A percentile compares a stretch with the other conserved stretches of the same genome.
phyloP scores from a whole-genome alignment of 768 basidiomycete genomes.

The Podaxis sp. region DNA sequence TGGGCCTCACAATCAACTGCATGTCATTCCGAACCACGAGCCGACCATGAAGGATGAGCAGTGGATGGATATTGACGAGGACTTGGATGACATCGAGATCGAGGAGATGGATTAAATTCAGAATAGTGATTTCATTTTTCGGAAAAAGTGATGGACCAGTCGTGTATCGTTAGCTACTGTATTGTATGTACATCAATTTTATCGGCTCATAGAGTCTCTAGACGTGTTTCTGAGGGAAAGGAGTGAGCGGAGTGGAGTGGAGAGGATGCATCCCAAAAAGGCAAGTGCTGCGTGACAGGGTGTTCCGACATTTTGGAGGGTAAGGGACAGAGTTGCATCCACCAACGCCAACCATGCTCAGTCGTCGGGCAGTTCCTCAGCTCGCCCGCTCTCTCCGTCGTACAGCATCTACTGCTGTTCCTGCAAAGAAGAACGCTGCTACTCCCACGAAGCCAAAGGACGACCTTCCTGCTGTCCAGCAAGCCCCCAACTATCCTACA shows the following conservation, averaged over 20 bases:
- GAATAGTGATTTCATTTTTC: background rate
- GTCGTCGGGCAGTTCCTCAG: slow-evolving; percentile 35
- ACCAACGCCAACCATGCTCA: slow-evolving; percentile 34
- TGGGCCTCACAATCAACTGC: slow-evolving; percentile 74
- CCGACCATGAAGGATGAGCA: slow-evolving; percentile 45
- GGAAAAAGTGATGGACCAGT: background rate
- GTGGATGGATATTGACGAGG: slow-evolving; percentile 61
- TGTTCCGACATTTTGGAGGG: slow-evolving; percentile 14
- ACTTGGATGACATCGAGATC: slow-evolving; percentile 54
- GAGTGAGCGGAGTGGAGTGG: background rate
- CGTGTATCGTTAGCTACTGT: background rate
- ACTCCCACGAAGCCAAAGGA: slow-evolving; percentile 19
- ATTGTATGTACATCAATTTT: background rate
- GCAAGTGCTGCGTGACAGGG: slow-evolving; percentile 16
- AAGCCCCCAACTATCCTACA: slow-evolving; percentile 79
- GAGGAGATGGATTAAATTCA: slow-evolving; percentile 60
- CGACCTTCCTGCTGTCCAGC: slow-evolving; percentile 37
- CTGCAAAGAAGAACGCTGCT: slow-evolving; percentile 26
- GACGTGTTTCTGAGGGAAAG: too few relatives aligned
- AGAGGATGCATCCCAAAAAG: slow-evolving; percentile 2
- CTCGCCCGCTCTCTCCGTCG: slow-evolving; percentile 30
- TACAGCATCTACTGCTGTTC: slow-evolving; percentile 28
- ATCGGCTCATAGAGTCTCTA: too few relatives aligned
- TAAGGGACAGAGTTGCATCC: slow-evolving; percentile 18
- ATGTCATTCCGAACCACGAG: slow-evolving; percentile 83